Evolutionary conservation across 176 grass and related monocot genomes (phyloP), one percentile per base, ranked within the genome.

Genomic region (Oryza australiensis): DNA sequence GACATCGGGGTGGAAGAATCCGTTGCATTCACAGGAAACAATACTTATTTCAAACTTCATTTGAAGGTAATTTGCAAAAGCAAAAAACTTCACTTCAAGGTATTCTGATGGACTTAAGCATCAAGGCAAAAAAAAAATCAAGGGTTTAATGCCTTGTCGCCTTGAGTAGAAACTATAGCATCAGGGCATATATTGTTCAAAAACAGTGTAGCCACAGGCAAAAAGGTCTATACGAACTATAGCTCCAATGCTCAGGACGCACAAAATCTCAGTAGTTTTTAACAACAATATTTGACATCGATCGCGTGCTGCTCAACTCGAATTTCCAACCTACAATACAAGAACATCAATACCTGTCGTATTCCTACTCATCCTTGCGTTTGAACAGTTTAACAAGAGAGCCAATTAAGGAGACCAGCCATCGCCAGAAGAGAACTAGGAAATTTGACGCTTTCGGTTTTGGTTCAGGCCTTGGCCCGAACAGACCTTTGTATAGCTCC

Each of bases 401-500:
- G 9, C 33, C 38, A 40, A 99, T 24, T 2, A 99, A 66, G 40
- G 86, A 83, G 15, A 90, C 68, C 18, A 95, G 85, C 89, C 92
- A 95, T 69, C 87, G 85, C 87, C 93, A 93, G 82, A 99, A 88
- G 32, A 84, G 14, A 32, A 74, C 57, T 5, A 95, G 67, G 60
- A 53, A 83, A 80, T 91, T 95, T 9, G 75, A 57, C 22, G 70
- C 86, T 82, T 81, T 86, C 1, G 82, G 72, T 87, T 91, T 93
- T 15, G 80, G 79, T 86, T 93, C 75, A 24, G 95, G 92, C 29
- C 86, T 91, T 16, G 92, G 90, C 1, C 84, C 90, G 3, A 98
- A 98, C 51, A 98, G 90, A 64, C 96, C 96, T 80, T 93, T 93
- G 82, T 93, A 98, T 18, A 98, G 41, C 86, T 98, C 90, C 78